Conservation (phyloP, 306 rosid species). For the Morella rubra region DNA sequence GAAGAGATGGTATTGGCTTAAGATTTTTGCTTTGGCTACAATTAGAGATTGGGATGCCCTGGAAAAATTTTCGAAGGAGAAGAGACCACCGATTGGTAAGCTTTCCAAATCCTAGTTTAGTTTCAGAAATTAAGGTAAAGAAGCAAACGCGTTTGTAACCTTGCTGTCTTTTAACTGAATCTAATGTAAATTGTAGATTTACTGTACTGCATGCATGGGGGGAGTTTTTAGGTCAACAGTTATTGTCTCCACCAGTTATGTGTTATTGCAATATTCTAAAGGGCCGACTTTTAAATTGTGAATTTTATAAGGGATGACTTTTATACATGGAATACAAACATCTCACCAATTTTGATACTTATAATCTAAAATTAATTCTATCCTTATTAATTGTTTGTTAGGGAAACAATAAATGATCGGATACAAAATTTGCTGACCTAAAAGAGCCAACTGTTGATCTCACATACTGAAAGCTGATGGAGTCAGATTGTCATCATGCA, state of each 20-base stretch:
- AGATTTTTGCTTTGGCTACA: conserved; percentile 94
- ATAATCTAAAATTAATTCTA: not conserved
- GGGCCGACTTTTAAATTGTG: too few species aligned
- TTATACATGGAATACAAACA: not conserved
- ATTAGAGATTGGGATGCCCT: conserved; percentile 90
- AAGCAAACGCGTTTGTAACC: not conserved
- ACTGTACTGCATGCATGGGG: not conserved
- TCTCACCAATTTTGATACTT: not conserved
- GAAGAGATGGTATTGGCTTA: conserved; percentile 99
- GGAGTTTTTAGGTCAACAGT: not conserved
- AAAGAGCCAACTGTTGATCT: not conserved
- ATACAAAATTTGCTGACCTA: not conserved
- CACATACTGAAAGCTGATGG: not conserved
- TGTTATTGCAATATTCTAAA: not conserved
- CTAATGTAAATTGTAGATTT: not conserved
- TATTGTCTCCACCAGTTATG: conserved; percentile 1
- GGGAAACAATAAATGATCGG: not conserved
- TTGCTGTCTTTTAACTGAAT: not conserved
- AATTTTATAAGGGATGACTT: too few species aligned
- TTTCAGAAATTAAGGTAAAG: not conserved
- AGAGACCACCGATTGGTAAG: conserved; percentile 86
- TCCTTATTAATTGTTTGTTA: not conserved
- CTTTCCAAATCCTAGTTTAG: conserved; percentile 18
- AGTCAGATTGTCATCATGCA: not conserved
- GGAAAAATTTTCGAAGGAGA: conserved; percentile 91